Conservation (phyloP, 2,329 filamentous ascomycete genomes). For the Hymenoscyphus fructigenus region DNA sequence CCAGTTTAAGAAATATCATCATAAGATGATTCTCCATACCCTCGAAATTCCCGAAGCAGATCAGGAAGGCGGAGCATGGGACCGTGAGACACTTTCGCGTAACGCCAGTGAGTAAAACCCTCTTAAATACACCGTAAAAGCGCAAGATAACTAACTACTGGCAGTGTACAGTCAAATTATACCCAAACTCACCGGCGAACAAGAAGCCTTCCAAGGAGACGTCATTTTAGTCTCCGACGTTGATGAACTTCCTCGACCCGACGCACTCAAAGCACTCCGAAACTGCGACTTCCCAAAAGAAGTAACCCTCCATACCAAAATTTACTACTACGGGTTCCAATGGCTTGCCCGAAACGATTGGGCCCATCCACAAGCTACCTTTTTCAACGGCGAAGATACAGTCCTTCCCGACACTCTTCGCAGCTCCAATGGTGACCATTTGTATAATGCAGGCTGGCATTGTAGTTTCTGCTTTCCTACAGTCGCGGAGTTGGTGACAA, state of each 20-base stretch:
- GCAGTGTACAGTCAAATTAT: background rate
- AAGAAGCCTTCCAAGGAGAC: background rate
- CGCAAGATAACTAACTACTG: background rate
- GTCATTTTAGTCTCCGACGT: background rate
- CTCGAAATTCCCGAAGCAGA: background rate
- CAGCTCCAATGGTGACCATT: constrained; percentile 31
- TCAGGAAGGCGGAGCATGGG: background rate
- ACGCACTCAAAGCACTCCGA: background rate
- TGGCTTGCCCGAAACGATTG: background rate
- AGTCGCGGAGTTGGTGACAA: constrained; percentile 41
- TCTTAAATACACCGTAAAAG: background rate
- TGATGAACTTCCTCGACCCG: background rate
- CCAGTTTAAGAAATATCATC: constrained; percentile 47
- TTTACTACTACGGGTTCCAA: background rate
- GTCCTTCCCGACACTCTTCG: background rate
- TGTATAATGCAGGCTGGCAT: constrained; percentile 45
- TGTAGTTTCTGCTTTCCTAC: constrained; percentile 45
- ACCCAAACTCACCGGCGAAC: background rate
- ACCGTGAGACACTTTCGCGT: background rate
- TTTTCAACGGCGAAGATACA: background rate
- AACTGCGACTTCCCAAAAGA: background rate
- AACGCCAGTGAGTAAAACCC: background rate
- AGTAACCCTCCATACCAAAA: background rate
- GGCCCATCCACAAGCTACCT: background rate
- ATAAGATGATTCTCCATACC: background rate